These are phyloP conservation scores for Termitomyces sp. DNA, from an alignment of 768 basidiomycete genomes.

Conservation along the genomic window DNA sequence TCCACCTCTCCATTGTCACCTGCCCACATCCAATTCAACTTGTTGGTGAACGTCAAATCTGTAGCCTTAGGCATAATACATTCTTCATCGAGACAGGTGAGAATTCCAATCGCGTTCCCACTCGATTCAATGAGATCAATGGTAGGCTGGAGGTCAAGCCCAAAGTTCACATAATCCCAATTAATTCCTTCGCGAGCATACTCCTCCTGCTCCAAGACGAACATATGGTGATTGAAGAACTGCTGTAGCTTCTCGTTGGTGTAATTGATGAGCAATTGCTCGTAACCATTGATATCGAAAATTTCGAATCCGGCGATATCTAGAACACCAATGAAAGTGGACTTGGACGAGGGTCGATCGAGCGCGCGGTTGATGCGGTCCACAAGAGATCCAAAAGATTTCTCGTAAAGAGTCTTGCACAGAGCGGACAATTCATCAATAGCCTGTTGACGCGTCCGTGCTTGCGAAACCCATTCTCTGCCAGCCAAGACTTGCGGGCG, in stretches of 20 bases:
- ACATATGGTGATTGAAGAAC: conserved; percentile 99
- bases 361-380: conserved; percentile 93
- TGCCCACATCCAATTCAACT: conserved; percentile 79
- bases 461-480: conserved; percentile 94
- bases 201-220: conserved; percentile 98
- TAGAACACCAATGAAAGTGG: conserved; percentile 94
- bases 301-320: conserved; percentile 99
- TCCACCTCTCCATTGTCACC: conserved; percentile 38
- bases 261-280: conserved; percentile 97
- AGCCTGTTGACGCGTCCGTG: conserved; percentile 87
- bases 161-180: conserved; percentile 98
- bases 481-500: conserved; percentile 91
- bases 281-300: conserved; percentile 90
- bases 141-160: conserved; percentile 94
- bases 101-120: conserved; percentile 77
- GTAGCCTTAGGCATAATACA: conserved; percentile 99
- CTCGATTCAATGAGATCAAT: conserved; percentile 95
- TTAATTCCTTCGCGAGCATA: conserved; percentile 94
- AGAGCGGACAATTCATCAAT: conserved; percentile 87
- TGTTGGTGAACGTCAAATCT: conserved; percentile 91
- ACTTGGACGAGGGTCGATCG: conserved; percentile 87
- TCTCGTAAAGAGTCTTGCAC: conserved; percentile 96
- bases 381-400: conserved; percentile 90
- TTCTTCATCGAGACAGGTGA: conserved; percentile 93
- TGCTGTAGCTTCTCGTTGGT: conserved; percentile 99